Conservation (phyloP, 192 early-diverging fungal genomes). For the Phlyctochytrium bullatum region DNA sequence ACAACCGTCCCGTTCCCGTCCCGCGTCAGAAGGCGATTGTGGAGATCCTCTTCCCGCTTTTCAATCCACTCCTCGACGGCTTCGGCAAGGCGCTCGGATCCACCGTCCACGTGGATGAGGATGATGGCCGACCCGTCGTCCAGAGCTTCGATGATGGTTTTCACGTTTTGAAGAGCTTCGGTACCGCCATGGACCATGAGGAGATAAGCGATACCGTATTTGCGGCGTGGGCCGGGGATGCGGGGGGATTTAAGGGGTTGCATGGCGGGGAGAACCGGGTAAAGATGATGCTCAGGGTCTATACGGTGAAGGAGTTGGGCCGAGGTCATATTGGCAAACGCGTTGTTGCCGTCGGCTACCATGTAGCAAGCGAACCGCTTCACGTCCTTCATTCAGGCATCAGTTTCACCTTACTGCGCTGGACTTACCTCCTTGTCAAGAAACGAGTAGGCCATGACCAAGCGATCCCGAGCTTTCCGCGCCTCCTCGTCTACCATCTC, state of each 20-base stretch:
- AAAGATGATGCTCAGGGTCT: constrained; percentile 26
- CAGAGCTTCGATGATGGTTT: constrained; percentile 33
- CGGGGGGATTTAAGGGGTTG: neutral
- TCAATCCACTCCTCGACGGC: constrained; percentile 24
- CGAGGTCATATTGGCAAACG: constrained; percentile 29
- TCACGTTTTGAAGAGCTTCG: neutral
- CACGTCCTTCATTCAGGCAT: too few species aligned
- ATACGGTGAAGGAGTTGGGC: constrained; percentile 30
- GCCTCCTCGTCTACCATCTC: constrained; percentile 32
- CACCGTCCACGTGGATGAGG: constrained; percentile 44
- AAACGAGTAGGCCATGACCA: neutral
- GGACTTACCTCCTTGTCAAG: neutral
- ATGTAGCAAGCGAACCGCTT: constrained; percentile 41
- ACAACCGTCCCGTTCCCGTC: neutral
- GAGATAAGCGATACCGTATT: constrained; percentile 45
- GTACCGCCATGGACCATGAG: constrained; percentile 41
- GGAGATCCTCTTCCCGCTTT: neutral
- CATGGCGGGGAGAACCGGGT: constrained; percentile 20
- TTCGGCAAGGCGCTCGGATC: neutral
- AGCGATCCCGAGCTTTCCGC: neutral
- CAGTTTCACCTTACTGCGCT: too few species aligned
- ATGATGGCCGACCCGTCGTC: constrained; percentile 40
- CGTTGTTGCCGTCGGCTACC: constrained; percentile 39
- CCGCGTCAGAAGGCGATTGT: neutral
- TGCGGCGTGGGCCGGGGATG: constrained; percentile 20